A percentile compares a stretch with the other conserved stretches of the same genome.
Conservation (phyloP, 2,329 filamentous ascomycete genomes). For the Rutstroemia sp. region DNA sequence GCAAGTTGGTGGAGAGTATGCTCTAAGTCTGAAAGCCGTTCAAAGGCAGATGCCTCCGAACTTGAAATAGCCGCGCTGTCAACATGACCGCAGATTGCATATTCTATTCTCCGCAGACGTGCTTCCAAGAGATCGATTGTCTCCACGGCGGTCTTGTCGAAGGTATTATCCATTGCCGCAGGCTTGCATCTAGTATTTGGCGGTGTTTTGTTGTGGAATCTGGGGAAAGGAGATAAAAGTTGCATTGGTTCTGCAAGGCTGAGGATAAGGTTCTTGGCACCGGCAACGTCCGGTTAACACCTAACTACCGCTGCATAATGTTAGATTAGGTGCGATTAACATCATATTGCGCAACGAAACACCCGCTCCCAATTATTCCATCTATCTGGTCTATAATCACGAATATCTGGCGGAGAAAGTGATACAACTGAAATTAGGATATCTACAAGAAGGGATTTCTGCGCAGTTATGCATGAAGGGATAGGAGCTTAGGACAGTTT, state of each 20-base stretch:
- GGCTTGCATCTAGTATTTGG: neutral
- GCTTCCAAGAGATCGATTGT: constrained; percentile 29
- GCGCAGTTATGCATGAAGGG: too few relatives aligned
- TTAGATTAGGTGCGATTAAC: neutral
- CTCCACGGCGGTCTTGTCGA: constrained; percentile 26
- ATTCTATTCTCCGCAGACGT: constrained; percentile 27
- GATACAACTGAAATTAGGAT: too few relatives aligned
- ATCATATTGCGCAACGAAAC: neutral
- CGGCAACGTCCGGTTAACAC: too few relatives aligned
- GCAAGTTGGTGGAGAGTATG: constrained; percentile 23
- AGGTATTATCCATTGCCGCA: constrained; percentile 23
- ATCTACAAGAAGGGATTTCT: too few relatives aligned
- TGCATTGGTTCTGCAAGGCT: neutral
- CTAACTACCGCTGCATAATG: neutral
- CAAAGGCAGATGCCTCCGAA: constrained; percentile 10
- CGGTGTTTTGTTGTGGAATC: neutral
- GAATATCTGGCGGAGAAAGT: neutral
- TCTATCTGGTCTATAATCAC: neutral
- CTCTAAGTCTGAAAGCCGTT: constrained; percentile 18
- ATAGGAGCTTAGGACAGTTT: neutral
- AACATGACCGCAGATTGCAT: constrained; percentile 21
- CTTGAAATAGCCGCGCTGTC: constrained; percentile 7
- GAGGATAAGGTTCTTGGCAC: neutral
- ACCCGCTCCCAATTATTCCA: neutral
- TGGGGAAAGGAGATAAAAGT: neutral